Evolutionary conservation across 1,139 yeast genomes (phyloP), one percentile per base, ranked within the genome.

Genomic region (Saccharomyces uvarum): DNA sequence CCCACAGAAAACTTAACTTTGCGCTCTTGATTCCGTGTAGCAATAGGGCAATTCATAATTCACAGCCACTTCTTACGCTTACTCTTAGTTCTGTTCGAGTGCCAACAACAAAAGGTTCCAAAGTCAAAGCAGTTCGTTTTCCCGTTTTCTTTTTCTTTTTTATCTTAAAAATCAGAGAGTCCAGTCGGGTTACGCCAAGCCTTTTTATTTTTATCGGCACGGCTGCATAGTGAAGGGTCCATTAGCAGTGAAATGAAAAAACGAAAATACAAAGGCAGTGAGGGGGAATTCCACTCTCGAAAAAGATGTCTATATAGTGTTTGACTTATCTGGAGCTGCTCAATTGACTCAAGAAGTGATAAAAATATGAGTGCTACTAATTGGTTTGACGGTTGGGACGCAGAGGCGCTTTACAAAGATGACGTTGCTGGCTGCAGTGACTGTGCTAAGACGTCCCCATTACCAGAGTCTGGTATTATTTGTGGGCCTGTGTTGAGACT

Each of bases 401-500:
- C 64, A 4, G 56, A 60, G 27, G 32, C 54, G 13, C 52, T 63
- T 14, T 66, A 65, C 32, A 59, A 54, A 24, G 57, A 58, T 5
- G 50, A 56, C 21, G 65, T 66, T 13, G 51, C 53, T 7, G 61
- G 55, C 16, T 57, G 64, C 49, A 60, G 65, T 50, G 54, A 56
- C 11, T 63, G 67, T 51, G 54, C 53, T 11, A 58, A 57, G 4
- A 53, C 52, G 2, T 63, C 69, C 2, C 67, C 69, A 1, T 57
- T 63, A 28, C 38, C 41, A 5, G 47, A 53, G 1, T 7, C 38
- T 4, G 69, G 70, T 5, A 56, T 68, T 16, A 62, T 66, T 1
- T 86, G 93, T 67, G 97, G 97, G 1, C 97, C 97, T 0, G 74
- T 84, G 41, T 72, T 90, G 56, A 75, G 93, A 57, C 78, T 85